phyloP scores from a whole-genome alignment of 2,329 filamentous ascomycete species.

The Penicillium verrucosum region DNA sequence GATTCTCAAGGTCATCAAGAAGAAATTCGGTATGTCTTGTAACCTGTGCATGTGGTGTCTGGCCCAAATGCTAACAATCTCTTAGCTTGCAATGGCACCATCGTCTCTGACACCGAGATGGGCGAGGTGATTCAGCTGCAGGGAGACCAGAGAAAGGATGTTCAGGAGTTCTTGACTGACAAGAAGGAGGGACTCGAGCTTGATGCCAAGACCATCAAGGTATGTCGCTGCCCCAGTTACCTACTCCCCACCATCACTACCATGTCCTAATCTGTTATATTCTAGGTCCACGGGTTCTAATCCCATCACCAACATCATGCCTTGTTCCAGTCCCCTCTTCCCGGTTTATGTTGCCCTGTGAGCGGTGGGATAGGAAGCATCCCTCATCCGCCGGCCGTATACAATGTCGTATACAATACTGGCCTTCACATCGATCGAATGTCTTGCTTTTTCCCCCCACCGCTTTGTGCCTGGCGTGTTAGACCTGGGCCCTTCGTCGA shows the following conservation, averaged over 20 bases:
- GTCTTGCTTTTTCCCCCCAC: slow-evolving; percentile 23
- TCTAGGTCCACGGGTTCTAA: slow-evolving; percentile 53
- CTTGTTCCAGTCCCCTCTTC: slow-evolving; percentile 45
- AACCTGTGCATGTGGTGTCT: not conserved
- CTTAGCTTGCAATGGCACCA: slow-evolving; percentile 98
- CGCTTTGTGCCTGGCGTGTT: slow-evolving; percentile 29
- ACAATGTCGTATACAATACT: slow-evolving; percentile 8
- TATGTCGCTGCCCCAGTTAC: slow-evolving; percentile 39
- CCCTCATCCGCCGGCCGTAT: slow-evolving; percentile 25
- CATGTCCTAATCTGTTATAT: slow-evolving; percentile 4
- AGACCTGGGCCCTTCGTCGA: slow-evolving; percentile 33
- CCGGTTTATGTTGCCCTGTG: slow-evolving; percentile 37
- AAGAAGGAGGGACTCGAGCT: slow-evolving; percentile 93
- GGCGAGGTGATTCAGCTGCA: slow-evolving; percentile 99
- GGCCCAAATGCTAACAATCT: slow-evolving; percentile 19
- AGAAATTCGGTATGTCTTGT: slow-evolving; percentile 77
- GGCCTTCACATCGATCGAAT: slow-evolving; percentile 22
- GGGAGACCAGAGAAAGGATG: slow-evolving; percentile 98
- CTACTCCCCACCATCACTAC: not conserved
- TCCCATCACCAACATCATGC: slow-evolving; percentile 38
- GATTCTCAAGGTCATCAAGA: slow-evolving; percentile 99
- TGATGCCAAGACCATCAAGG: slow-evolving; percentile 96
- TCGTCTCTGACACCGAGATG: slow-evolving; percentile 93
- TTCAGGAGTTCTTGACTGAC: slow-evolving; percentile 94
- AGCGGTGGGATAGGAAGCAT: slow-evolving; percentile 39